Evolutionary conservation across 345 rosid species (phyloP).

Genomic region (Dipteronia dyeriana): DNA sequence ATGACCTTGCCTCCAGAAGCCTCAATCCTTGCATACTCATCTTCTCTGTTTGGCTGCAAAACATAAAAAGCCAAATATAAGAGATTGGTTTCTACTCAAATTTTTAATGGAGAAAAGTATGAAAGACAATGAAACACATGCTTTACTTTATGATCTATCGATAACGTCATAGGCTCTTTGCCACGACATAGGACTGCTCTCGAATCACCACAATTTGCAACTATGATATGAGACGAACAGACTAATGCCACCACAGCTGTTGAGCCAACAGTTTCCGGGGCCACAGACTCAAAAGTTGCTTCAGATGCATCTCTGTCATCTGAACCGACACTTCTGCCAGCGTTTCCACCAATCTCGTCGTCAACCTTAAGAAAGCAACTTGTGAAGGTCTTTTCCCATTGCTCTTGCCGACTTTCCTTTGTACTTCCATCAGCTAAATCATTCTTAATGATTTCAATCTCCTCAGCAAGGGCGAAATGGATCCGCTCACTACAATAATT

Average conservation of each 20-base stretch:
- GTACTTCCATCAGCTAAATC: constrained; percentile 41
- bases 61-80: not conserved
- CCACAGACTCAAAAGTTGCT: constrained; percentile 51
- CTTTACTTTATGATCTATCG: constrained; percentile 86
- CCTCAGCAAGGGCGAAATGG: constrained; percentile 78
- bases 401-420: constrained; percentile 52
- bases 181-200: constrained; percentile 90
- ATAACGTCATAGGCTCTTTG: constrained; percentile 73
- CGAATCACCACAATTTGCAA: constrained; percentile 94
- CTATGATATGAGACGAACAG: constrained; percentile 86
- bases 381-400: constrained; percentile 72
- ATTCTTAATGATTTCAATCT: constrained; percentile 47
- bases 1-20: constrained; percentile 93
- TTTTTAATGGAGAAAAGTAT: constrained; percentile 1
- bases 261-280: constrained; percentile 92
- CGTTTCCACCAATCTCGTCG: constrained; percentile 70
- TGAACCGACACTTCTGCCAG: constrained; percentile 27
- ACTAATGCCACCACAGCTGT: constrained; percentile 93
- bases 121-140: constrained; percentile 10
- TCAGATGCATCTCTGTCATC: constrained; percentile 37
- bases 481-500: constrained; percentile 76
- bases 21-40: constrained; percentile 85
- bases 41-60: constrained; percentile 77
- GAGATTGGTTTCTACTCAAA: constrained; percentile 8
- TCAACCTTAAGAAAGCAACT: constrained; percentile 82